Evolutionary conservation across 176 grass and related monocot genomes (phyloP).

Genomic region (Avena insularis): DNA sequence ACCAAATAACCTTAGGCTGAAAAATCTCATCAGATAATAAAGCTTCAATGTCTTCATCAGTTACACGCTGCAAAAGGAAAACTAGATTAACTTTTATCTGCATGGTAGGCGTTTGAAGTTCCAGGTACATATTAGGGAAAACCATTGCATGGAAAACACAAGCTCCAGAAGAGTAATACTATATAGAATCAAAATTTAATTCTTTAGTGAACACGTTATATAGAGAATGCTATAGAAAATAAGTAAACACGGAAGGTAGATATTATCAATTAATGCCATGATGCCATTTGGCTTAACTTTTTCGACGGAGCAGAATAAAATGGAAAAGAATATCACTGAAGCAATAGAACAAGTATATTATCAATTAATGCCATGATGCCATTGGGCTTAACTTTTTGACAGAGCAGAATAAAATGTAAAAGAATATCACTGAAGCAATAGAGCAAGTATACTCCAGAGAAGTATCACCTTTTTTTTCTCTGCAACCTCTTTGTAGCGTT

Average conservation of each 20-base stretch:
- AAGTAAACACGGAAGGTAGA: neutral
- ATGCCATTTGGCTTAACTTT: neutral
- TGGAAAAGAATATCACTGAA: neutral
- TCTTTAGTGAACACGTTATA: neutral
- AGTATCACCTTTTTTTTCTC: constrained; percentile 93
- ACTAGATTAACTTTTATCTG: constrained; percentile 20
- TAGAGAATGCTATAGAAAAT: neutral
- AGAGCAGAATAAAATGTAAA: constrained; percentile 8
- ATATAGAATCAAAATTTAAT: neutral
- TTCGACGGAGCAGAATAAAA: constrained; percentile 27
- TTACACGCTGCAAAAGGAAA: constrained; percentile 64
- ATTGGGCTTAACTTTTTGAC: neutral
- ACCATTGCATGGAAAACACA: neutral
- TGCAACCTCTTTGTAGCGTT: constrained; percentile 96
- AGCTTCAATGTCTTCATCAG: constrained; percentile 94
- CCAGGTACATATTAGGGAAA: neutral
- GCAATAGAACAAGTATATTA: neutral
- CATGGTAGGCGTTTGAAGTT: neutral
- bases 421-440: neutral
- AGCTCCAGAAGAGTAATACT: neutral
- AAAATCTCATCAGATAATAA: constrained; percentile 96
- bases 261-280: neutral
- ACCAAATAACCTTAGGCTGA: constrained; percentile 92
- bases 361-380: neutral
- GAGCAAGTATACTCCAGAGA: neutral